phyloP scores from a whole-genome alignment of 1,284 basidiomycete species.

The Cutaneotrichosporon daszewskae region DNA sequence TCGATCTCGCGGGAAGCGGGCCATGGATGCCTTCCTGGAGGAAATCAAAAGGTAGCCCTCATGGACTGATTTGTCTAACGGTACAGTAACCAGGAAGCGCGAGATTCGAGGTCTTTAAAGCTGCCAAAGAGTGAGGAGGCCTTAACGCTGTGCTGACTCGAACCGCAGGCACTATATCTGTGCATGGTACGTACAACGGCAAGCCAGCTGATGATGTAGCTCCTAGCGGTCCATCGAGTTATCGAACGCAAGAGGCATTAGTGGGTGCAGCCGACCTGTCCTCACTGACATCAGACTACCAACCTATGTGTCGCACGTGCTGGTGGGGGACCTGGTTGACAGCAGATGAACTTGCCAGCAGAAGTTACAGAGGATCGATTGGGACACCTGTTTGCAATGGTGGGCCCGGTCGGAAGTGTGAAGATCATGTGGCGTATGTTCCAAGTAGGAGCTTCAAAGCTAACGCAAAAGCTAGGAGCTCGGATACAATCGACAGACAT shows the following conservation, averaged over 20 bases:
- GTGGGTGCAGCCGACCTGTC: no score
- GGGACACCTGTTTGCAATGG: conserved; percentile 74
- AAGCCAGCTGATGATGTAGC: conserved; percentile 8
- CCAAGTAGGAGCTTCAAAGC: neutral
- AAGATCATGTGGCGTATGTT: conserved; percentile 93
- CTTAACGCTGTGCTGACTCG: no score
- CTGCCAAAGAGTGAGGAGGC: no score
- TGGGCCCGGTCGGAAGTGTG: conserved; percentile 53
- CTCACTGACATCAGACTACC: conserved; percentile 61
- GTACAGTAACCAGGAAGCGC: conserved; percentile 75
- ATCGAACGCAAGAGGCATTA: no score
- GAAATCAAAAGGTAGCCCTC: conserved; percentile 65
- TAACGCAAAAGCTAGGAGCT: no score
- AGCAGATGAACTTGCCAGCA: conserved; percentile 55
- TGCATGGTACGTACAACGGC: neutral
- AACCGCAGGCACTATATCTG: no score
- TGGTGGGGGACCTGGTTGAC: neutral
- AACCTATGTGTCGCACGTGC: conserved; percentile 77
- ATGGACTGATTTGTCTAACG: neutral
- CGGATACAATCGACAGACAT: no score
- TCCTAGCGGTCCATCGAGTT: no score
- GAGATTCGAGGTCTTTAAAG: conserved; percentile 81
- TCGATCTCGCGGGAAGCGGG: conserved; percentile 79
- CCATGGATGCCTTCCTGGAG: conserved; percentile 87
- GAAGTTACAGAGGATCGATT: conserved; percentile 76